Base-by-base conservation (phyloP, 331 rosid genomes). In the Rosa hybrid region DNA sequence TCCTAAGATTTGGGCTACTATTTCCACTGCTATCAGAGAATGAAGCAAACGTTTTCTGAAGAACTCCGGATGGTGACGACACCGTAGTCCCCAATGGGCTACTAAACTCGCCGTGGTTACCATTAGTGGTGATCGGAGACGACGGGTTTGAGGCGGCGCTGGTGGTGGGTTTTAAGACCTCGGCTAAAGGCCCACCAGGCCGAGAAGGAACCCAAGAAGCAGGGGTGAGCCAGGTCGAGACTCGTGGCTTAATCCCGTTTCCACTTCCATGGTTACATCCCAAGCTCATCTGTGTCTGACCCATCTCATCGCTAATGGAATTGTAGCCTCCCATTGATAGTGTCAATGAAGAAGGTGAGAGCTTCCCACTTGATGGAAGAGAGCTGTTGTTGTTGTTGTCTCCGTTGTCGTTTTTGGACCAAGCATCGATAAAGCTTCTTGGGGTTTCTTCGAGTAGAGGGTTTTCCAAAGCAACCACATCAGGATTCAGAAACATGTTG, bases 141-240 rank as follows among this genome's bases (percentile, higher is more conserved):
- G 93, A 74, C 5, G 87, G 81, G 41, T 63, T 79, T 0, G 93
- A 89, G 14, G 86, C 78, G 2, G 85, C 83, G 8, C 87, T 87
- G 2, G 80, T 83, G 34, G 89, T 51, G 4, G 94, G 89, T 74
- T 90, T 87, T 14, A 93, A 70, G 77, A 91, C 98, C 84, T 93
- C 98, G 63, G 92, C 98, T 42, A 93, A 80, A 72, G 98, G 98
- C 14, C 93, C 93, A 9, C 97, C 97, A 6, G 85, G 91, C 21
- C 87, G 71, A 51, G 90, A 73, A 73, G 78, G 80, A 49, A 73
- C 85, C 92, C 90, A 88, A 27, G 87, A 60, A 60, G 87, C 16
- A 57, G 94, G 89, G 44, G 81, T 65, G 50, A 76, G 88, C 93
- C 96, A 91, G 39, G 48, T 89, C 20, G 89, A 41, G 74, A 81